phyloP scores from a whole-genome alignment of 2,329 filamentous ascomycete species.

The Mollisiaceae sp. region DNA sequence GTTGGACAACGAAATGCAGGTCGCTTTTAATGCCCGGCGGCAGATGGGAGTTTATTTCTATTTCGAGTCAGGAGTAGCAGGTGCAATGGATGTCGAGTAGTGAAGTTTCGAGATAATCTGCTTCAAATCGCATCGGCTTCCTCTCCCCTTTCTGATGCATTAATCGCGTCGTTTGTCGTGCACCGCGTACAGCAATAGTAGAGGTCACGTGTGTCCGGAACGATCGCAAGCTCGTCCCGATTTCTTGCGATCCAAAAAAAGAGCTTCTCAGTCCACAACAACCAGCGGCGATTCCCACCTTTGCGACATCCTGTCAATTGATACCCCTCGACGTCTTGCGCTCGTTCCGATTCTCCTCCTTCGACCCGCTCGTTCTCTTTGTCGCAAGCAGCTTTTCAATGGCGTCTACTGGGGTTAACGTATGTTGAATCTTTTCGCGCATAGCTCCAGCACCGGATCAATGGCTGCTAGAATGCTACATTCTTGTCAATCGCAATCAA shows the following conservation, averaged over 20 bases:
- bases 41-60: background rate
- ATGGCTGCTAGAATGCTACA: constrained; percentile 5
- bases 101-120: background rate
- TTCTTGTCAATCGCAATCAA: background rate
- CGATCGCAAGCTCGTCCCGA: constrained; percentile 8
- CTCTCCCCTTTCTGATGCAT: constrained; percentile 7
- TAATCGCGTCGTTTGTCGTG: constrained; percentile 21
- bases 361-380: constrained; percentile 23
- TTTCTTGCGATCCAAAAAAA: constrained; percentile 30
- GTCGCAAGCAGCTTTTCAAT: constrained; percentile 33
- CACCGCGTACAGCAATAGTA: constrained; percentile 13
- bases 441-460: constrained; percentile 6
- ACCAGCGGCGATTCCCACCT: constrained; percentile 26
- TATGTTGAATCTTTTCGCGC: constrained; percentile 46
- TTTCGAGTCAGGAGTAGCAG: constrained; percentile 8
- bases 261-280: constrained; percentile 34
- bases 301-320: constrained; percentile 40
- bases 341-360: constrained; percentile 18
- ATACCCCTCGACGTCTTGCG: constrained; percentile 27
- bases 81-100: background rate
- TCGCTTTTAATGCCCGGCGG: constrained; percentile 1
- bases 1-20: constrained; percentile 19
- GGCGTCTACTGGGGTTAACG: constrained; percentile 57
- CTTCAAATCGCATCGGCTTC: background rate
- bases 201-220: constrained; percentile 28